Percentiles rank a stretch among this genome's conserved stretches.
Conservation (phyloP, 2,329 filamentous ascomycete species). For the Monosporascus sp. region DNA sequence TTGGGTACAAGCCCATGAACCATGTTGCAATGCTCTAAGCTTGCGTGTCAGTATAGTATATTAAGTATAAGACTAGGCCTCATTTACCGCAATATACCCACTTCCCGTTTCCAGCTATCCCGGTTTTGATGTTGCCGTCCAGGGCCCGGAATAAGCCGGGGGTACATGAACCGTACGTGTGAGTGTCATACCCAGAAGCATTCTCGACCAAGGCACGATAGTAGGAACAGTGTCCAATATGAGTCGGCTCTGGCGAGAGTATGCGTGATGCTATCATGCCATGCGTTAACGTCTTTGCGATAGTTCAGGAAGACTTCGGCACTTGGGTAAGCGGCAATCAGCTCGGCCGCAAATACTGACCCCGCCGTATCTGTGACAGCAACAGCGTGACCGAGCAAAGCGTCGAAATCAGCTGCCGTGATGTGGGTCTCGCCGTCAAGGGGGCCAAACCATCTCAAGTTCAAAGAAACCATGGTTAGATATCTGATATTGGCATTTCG, state of each 20-base stretch:
- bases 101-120: constrained; percentile 21
- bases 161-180: constrained; percentile 25
- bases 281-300: constrained; percentile 33
- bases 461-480: too few relatives aligned
- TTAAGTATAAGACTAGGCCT: neutral
- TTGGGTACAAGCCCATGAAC: neutral
- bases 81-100: constrained; percentile 23
- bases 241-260: constrained; percentile 20
- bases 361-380: constrained; percentile 39
- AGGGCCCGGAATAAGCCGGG: constrained; percentile 24
- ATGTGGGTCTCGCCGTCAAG: constrained; percentile 8
- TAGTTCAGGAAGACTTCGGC: constrained; percentile 42
- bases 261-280: constrained; percentile 28
- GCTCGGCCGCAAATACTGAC: constrained; percentile 35
- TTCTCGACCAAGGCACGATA: constrained; percentile 21
- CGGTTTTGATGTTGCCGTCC: constrained; percentile 22
- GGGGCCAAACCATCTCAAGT: constrained; percentile 9
- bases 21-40: neutral
- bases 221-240: constrained; percentile 24
- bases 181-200: constrained; percentile 29
- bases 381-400: constrained; percentile 20
- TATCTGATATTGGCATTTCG: too few relatives aligned
- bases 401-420: constrained; percentile 21
- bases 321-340: constrained; percentile 42
- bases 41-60: neutral